Evolutionary conservation across 225 moss, liverwort and hornwort genomes (phyloP).

Genomic region (Takakia lepidozioides): DNA sequence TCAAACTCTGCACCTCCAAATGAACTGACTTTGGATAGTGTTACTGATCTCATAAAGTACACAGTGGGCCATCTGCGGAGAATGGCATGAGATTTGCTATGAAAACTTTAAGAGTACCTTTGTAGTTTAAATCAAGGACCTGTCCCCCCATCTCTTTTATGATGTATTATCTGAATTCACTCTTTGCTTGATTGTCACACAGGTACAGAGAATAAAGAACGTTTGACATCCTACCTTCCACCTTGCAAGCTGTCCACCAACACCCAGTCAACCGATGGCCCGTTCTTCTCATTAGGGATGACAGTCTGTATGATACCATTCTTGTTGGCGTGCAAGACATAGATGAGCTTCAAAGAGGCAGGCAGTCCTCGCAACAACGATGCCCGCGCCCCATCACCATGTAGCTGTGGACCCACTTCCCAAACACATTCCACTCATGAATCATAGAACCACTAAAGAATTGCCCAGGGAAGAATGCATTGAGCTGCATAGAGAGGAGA

Average conservation of each 20-base stretch:
- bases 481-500: not conserved
- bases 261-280: slow-evolving; percentile 55
- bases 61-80: too few species aligned
- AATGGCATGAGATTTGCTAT: too few species aligned
- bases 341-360: slow-evolving; percentile 51
- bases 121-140: too few species aligned
- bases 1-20: too few species aligned
- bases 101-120: too few species aligned
- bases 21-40: too few species aligned
- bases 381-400: slow-evolving; percentile 61
- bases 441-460: not conserved
- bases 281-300: slow-evolving; percentile 31
- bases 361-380: slow-evolving; percentile 45
- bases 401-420: slow-evolving; percentile 50
- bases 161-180: too few species aligned
- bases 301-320: slow-evolving; percentile 58
- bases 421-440: not conserved
- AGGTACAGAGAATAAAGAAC: too few species aligned
- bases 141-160: too few species aligned
- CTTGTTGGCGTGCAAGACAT: slow-evolving; percentile 69
- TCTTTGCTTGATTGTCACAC: too few species aligned
- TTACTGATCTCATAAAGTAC: too few species aligned
- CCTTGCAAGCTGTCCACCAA: slow-evolving; percentile 70
- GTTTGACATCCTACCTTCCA: slow-evolving; percentile 41
- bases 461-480: not conserved